Evolutionary conservation across 2,329 filamentous ascomycete genomes (phyloP).

Genomic region (Leptographium lundbergii): DNA sequence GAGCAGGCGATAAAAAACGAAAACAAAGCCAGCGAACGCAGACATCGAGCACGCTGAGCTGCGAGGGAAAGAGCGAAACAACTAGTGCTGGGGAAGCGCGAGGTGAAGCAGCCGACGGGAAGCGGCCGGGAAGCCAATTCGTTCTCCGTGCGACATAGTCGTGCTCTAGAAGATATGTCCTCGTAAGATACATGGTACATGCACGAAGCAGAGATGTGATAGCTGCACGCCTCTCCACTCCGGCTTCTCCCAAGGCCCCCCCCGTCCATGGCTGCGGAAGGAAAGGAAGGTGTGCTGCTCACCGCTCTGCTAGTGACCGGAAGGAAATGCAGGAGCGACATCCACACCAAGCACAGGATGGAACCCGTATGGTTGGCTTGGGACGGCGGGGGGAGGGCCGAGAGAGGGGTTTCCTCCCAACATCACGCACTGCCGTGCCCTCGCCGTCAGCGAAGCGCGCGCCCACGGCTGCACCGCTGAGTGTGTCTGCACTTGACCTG

Average conservation of each 20-base stretch:
- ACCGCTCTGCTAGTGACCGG: slow-evolving; percentile 6
- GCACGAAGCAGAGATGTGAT: background rate
- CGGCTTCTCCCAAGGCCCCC: background rate
- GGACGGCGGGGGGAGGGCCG: slow-evolving; percentile 6
- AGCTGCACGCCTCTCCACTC: slow-evolving; percentile 4
- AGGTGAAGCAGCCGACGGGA: slow-evolving; percentile 7
- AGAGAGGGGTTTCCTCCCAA: background rate
- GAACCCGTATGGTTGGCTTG: slow-evolving; percentile 10
- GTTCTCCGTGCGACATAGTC: background rate
- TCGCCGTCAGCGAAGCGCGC: background rate
- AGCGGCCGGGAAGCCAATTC: slow-evolving; percentile 2
- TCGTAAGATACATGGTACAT: background rate
- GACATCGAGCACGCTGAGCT: no score
- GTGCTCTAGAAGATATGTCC: background rate
- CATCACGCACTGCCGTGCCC: background rate
- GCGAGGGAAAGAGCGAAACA: background rate
- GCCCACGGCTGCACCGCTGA: background rate
- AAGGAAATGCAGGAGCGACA: background rate
- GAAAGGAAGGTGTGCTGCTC: slow-evolving; percentile 1
- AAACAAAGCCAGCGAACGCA: background rate
- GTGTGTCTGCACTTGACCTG: background rate
- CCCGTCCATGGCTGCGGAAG: background rate
- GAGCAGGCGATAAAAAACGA: background rate
- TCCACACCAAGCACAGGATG: slow-evolving; percentile 8
- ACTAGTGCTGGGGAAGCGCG: slow-evolving; percentile 6